phyloP scores from a whole-genome alignment of 805 yeast genomes.

The Sungouiozyma ichnusensis region DNA sequence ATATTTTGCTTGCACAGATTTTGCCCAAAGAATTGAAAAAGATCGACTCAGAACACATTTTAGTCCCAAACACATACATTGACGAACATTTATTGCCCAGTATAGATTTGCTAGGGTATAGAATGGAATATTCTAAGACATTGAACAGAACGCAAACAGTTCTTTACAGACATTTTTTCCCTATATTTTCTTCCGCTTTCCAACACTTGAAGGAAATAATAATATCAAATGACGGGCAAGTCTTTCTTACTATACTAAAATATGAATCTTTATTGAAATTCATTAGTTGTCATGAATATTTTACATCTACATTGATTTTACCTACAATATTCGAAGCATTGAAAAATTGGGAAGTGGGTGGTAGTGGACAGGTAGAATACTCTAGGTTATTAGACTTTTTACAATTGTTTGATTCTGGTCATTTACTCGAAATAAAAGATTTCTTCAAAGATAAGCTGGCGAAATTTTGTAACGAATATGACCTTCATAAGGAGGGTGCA shows the following conservation, averaged over 20 bases:
- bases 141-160: slow-evolving; percentile 20
- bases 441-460: slow-evolving; percentile 7
- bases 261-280: slow-evolving; percentile 15
- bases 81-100: slow-evolving; percentile 2
- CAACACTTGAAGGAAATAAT: slow-evolving; percentile 7
- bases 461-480: slow-evolving; percentile 13
- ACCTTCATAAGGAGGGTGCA: slow-evolving; percentile 8
- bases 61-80: background rate
- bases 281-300: slow-evolving; percentile 13
- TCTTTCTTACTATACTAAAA: slow-evolving; percentile 11
- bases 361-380: background rate
- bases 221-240: background rate
- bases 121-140: slow-evolving; percentile 10
- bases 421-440: slow-evolving; percentile 2
- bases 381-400: slow-evolving; percentile 14
- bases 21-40: slow-evolving; percentile 5
- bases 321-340: slow-evolving; percentile 32
- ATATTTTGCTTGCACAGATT: slow-evolving; percentile 9
- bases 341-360: slow-evolving; percentile 27
- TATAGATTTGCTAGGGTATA: slow-evolving; percentile 11
- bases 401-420: slow-evolving; percentile 4
- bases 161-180: slow-evolving; percentile 9
- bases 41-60: slow-evolving; percentile 3
- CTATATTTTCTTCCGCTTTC: slow-evolving; percentile 6
- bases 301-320: slow-evolving; percentile 26